phyloP scores from a whole-genome alignment of 768 basidiomycete species.

The Hemileccinum impolitum region DNA sequence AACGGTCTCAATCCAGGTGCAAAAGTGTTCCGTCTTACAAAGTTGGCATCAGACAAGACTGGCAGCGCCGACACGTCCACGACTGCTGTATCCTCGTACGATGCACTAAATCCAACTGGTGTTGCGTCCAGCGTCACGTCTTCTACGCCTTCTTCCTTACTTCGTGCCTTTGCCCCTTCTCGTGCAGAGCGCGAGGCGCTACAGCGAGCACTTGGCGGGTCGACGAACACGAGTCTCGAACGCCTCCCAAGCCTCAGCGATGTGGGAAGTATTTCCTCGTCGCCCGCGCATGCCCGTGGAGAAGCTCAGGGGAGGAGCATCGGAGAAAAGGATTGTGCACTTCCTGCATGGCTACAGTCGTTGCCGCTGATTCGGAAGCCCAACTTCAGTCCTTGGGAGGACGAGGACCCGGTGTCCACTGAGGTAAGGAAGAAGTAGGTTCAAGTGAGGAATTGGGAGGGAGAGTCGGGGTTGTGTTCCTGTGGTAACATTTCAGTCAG shows the following conservation, averaged over 20 bases:
- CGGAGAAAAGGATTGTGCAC: conserved; percentile 29
- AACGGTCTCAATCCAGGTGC: conserved; percentile 83
- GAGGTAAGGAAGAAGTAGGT: conserved; percentile 23
- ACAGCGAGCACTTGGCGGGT: conserved; percentile 72
- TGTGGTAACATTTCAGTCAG: conserved; percentile 11
- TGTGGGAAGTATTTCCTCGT: conserved; percentile 69
- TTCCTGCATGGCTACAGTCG: conserved; percentile 70
- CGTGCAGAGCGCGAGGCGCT: conserved; percentile 84
- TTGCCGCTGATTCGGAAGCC: conserved; percentile 62
- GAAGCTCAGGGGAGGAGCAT: conserved; percentile 20
- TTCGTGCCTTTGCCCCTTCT: conserved; percentile 86
- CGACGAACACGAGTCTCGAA: conserved; percentile 72
- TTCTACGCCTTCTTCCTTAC: conserved; percentile 46
- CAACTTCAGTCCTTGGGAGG: conserved; percentile 82
- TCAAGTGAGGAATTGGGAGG: background rate
- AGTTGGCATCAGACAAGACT: conserved; percentile 14
- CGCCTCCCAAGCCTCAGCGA: conserved; percentile 75
- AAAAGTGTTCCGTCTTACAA: conserved; percentile 69
- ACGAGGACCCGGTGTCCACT: conserved; percentile 47
- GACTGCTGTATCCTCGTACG: conserved; percentile 34
- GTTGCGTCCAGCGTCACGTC: conserved; percentile 36
- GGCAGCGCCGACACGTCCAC: conserved; percentile 11
- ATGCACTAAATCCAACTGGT: conserved; percentile 63
- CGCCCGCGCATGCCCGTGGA: conserved; percentile 54
- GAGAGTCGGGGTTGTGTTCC: conserved; percentile 4